Evolutionary conservation across 345 rosid genomes (phyloP).

Genomic region (Corymbia maculata): DNA sequence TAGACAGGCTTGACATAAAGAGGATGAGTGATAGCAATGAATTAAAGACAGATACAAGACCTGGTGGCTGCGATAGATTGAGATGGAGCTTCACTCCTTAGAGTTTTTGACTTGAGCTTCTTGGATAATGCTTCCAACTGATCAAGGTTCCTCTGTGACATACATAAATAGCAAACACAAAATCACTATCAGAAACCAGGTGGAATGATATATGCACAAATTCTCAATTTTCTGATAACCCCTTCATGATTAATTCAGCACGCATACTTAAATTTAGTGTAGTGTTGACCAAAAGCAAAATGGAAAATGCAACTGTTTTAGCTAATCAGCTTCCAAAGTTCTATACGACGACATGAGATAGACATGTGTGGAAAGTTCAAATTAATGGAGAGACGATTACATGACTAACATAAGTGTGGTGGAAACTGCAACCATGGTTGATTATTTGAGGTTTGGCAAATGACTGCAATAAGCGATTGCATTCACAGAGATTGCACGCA

Average conservation of each 20-base stretch:
- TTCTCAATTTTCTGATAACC: not conserved
- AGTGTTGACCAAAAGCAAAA: not conserved
- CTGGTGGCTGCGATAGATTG: slow-evolving; percentile 95
- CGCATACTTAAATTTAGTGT: not conserved
- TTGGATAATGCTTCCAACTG: slow-evolving; percentile 88
- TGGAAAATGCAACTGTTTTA: not conserved
- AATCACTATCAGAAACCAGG: not conserved
- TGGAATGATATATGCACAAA: not conserved
- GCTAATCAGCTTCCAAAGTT: not conserved
- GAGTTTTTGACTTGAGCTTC: slow-evolving; percentile 91
- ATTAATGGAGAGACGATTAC: not conserved
- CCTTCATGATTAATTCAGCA: not conserved
- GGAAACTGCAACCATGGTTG: not conserved
- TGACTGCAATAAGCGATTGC: not conserved
- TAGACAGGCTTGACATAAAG: not conserved
- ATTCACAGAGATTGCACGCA: not conserved
- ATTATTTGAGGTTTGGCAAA: not conserved
- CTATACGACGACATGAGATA: not conserved
- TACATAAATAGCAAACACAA: not conserved
- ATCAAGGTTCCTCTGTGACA: slow-evolving; percentile 81
- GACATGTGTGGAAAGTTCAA: not conserved
- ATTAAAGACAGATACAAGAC: slow-evolving; percentile 9
- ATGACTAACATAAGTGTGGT: not conserved
- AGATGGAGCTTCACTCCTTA: slow-evolving; percentile 87
- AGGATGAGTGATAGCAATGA: not conserved